Evolutionary conservation across 192 early-diverging fungal species (phyloP).

Genomic region (Obelidium mucronatum): DNA sequence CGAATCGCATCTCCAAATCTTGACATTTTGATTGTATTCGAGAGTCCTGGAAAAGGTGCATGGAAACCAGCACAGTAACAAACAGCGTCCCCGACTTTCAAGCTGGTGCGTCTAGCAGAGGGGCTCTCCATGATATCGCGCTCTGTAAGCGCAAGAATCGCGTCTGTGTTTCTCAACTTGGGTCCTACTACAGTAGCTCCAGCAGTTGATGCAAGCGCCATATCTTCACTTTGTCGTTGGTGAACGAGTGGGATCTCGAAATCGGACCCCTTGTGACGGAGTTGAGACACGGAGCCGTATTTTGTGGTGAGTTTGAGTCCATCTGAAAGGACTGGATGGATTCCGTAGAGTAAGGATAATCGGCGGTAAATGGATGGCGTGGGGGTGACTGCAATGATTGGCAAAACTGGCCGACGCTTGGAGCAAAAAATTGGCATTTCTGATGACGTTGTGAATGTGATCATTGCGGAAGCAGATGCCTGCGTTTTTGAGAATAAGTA

Average conservation of each 20-base stretch:
- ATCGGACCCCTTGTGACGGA: slow-evolving; percentile 2
- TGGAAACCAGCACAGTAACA: slow-evolving; percentile 60
- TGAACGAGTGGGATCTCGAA: slow-evolving; percentile 18
- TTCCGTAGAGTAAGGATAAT: slow-evolving; percentile 47
- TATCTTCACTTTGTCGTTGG: not conserved
- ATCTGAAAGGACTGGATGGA: slow-evolving; percentile 50
- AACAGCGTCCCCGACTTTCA: slow-evolving; percentile 49
- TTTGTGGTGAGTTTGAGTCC: slow-evolving; percentile 28
- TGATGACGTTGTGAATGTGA: slow-evolving; percentile 52
- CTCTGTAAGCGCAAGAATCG: slow-evolving; percentile 56
- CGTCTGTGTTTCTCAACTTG: slow-evolving; percentile 49
- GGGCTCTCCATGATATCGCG: slow-evolving; percentile 42
- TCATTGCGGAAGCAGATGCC: slow-evolving; percentile 51
- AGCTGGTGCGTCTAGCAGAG: slow-evolving; percentile 15
- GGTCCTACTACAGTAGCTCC: not conserved
- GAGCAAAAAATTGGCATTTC: slow-evolving; percentile 52
- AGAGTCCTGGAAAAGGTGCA: slow-evolving; percentile 53
- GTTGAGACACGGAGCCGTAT: not conserved
- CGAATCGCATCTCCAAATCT: slow-evolving; percentile 48
- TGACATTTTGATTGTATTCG: slow-evolving; percentile 50
- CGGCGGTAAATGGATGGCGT: slow-evolving; percentile 49
- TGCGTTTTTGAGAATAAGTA: not conserved
- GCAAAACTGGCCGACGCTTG: slow-evolving; percentile 53
- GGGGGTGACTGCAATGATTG: slow-evolving; percentile 58
- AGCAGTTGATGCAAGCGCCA: too few species aligned